phyloP scores from a whole-genome alignment of 495 filamentous ascomycete genomes.

The Penicillium dipodomyicola region DNA sequence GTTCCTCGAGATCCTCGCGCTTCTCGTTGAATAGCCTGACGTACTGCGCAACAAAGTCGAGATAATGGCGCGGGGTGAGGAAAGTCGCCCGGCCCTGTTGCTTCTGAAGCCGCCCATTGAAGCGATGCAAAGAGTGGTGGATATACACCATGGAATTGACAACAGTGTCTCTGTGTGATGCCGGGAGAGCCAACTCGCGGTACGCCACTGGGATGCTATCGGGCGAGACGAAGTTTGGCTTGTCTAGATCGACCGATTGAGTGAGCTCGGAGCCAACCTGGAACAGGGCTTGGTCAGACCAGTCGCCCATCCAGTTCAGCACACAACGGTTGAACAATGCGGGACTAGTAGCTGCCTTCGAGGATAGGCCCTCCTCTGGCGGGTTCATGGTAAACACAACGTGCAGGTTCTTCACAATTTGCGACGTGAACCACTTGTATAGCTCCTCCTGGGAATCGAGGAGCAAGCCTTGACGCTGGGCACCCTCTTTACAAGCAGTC shows the following conservation, averaged over 20 bases:
- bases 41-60: conserved; percentile 98
- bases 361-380: conserved; percentile 90
- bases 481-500: conserved; percentile 98
- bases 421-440: conserved; percentile 99
- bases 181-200: conserved; percentile 76
- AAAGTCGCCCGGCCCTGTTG: conserved; percentile 89
- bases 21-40: conserved; percentile 98
- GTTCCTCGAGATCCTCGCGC: conserved; percentile 95
- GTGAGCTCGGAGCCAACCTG: conserved; percentile 96
- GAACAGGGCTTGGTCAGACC: conserved; percentile 98
- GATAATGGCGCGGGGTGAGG: conserved; percentile 93
- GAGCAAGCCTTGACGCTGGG: conserved; percentile 90
- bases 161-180: conserved; percentile 84
- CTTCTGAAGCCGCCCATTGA: conserved; percentile 85
- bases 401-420: conserved; percentile 98
- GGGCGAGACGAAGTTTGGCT: conserved; percentile 77
- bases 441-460: conserved; percentile 97
- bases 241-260: conserved; percentile 90
- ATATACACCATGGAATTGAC: conserved; percentile 99
- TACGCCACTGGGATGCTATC: conserved; percentile 91
- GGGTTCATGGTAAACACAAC: conserved; percentile 99
- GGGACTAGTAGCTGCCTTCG: conserved; percentile 94
- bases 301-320: conserved; percentile 99
- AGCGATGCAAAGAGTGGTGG: conserved; percentile 85
- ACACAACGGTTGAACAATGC: conserved; percentile 99